Percentiles rank a stretch among this genome's conserved stretches.
These are phyloP conservation scores for Clonostachys chloroleuca DNA, from an alignment of 2,329 filamentous ascomycete species.

Conservation along the genomic window DNA sequence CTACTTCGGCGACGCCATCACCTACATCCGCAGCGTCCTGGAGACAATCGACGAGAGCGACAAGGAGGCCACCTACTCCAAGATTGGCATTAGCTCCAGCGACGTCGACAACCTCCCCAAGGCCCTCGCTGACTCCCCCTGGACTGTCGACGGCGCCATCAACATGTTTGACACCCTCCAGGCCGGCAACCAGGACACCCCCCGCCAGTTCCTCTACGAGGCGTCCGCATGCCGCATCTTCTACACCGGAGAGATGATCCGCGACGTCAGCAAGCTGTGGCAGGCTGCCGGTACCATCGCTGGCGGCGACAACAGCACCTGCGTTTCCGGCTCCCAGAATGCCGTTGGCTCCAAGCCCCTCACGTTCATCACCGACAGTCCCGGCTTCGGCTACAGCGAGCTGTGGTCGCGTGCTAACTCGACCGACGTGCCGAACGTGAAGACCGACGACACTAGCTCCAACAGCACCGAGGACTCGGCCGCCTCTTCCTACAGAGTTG, in stretches of 20 bases:
- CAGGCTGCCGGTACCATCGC: neutral
- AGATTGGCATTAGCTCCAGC: neutral
- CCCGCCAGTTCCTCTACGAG: constrained; percentile 1
- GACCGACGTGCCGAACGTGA: neutral
- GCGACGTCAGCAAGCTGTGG: neutral
- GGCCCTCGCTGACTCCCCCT: neutral
- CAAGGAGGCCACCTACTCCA: neutral
- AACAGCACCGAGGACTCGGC: too few relatives aligned
- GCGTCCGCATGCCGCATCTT: constrained; percentile 1
- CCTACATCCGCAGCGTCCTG: neutral
- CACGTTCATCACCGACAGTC: neutral
- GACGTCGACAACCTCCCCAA: constrained; percentile 4
- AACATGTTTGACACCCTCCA: constrained; percentile 33
- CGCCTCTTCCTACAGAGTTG: too few relatives aligned
- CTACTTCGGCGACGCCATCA: neutral
- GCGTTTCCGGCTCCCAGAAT: neutral
- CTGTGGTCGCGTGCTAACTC: neutral
- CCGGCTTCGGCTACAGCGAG: neutral
- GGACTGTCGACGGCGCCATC: constrained; percentile 12
- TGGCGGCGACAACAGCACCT: neutral
- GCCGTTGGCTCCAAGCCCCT: neutral
- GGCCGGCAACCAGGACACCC: constrained; percentile 2
- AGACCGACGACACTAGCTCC: too few relatives aligned
- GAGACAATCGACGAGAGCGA: neutral
- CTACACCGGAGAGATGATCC: neutral